Evolutionary conservation across 345 rosid species (phyloP).

Genomic region (Dovyalis caffra): DNA sequence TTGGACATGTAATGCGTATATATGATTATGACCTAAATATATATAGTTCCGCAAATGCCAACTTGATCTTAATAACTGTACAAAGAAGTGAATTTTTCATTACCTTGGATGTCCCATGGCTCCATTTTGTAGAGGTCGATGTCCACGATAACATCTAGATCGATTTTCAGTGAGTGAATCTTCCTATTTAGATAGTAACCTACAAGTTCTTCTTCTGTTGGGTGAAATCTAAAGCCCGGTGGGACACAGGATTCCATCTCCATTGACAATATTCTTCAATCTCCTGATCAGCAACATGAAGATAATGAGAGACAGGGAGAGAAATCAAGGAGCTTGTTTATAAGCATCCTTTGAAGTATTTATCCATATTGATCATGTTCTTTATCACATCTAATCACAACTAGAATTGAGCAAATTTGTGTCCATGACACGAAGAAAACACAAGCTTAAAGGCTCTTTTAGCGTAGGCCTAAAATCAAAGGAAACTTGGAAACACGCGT

Average conservation of each 20-base stretch:
- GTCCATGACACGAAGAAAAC: conserved; percentile 12
- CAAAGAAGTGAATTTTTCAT: background rate
- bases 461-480: conserved; percentile 39
- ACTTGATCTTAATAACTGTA: background rate
- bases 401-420: background rate
- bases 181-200: conserved; percentile 88
- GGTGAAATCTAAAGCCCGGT: conserved; percentile 94
- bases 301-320: conserved; percentile 21
- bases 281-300: conserved; percentile 20
- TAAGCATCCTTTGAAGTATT: background rate
- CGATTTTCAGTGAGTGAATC: conserved; percentile 64
- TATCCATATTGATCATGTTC: background rate
- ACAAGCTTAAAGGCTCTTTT: conserved; percentile 44
- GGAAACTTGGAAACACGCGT: conserved; percentile 23
- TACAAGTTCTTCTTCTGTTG: conserved; percentile 96
- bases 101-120: conserved; percentile 99
- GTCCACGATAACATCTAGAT: conserved; percentile 80
- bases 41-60: background rate
- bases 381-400: background rate
- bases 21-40: background rate
- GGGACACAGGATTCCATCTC: conserved; percentile 75
- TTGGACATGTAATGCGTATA: background rate
- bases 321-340: background rate
- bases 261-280: conserved; percentile 35
- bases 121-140: conserved; percentile 95